Evolutionary conservation across 1,139 yeast species (phyloP).

Genomic region (Pichia sp.): DNA sequence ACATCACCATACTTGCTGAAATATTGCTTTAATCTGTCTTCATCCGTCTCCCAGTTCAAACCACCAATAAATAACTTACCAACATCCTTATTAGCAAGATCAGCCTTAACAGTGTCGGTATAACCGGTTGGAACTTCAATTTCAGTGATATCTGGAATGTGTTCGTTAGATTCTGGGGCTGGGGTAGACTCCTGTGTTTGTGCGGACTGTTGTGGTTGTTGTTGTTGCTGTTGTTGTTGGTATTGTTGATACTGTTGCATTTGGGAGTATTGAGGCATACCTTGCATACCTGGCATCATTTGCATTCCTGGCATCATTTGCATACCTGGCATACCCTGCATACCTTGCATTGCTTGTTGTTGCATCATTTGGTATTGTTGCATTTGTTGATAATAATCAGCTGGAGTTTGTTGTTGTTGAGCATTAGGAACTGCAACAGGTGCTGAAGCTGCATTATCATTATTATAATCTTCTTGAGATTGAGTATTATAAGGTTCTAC

Average conservation of each 20-base stretch:
- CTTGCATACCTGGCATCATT: no score
- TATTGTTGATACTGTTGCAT: conserved; percentile 22
- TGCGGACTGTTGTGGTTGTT: conserved; percentile 21
- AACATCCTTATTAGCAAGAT: conserved; percentile 38
- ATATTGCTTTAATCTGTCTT: conserved; percentile 75
- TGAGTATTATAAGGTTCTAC: conserved; percentile 2
- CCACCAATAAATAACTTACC: conserved; percentile 99
- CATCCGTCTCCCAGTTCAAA: conserved; percentile 97
- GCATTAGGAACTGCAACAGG: background rate
- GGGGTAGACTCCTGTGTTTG: conserved; percentile 13
- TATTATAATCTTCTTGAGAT: background rate
- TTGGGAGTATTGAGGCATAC: no score
- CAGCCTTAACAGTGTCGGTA: conserved; percentile 30
- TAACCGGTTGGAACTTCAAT: conserved; percentile 19
- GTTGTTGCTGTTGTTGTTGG: conserved; percentile 21
- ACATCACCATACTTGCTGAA: conserved; percentile 92
- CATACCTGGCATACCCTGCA: conserved; percentile 22
- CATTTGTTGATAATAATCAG: conserved; percentile 10
- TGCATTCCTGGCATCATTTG: conserved; percentile 11
- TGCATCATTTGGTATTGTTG: conserved; percentile 15
- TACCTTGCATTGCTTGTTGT: conserved; percentile 13
- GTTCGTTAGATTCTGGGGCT: conserved; percentile 7
- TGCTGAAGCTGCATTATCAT: background rate
- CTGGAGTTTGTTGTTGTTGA: conserved; percentile 6
- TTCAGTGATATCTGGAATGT: conserved; percentile 18